Evolutionary conservation across 495 filamentous ascomycete species (phyloP).

Genomic region (Rusavskia elegans): DNA sequence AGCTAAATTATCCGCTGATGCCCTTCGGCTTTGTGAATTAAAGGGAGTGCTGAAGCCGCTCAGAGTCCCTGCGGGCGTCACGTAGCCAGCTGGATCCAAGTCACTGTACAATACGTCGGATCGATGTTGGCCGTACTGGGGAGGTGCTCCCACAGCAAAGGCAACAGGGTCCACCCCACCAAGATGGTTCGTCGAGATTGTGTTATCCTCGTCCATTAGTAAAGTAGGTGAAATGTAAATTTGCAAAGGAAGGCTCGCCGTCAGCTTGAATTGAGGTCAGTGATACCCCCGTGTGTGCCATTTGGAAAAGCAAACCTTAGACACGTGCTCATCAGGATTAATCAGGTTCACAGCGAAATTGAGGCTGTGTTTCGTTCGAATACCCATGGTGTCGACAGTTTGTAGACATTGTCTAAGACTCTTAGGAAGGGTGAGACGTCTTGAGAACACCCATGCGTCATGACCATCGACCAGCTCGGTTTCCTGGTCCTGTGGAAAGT

Average conservation of each 20-base stretch:
- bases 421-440: constrained; percentile 56
- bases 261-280: constrained; percentile 36
- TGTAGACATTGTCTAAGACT: constrained; percentile 67
- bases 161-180: constrained; percentile 21
- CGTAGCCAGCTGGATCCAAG: constrained; percentile 56
- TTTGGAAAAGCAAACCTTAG: constrained; percentile 38
- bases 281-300: no score
- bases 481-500: constrained; percentile 38
- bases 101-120: constrained; percentile 83
- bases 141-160: constrained; percentile 48
- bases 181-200: constrained; percentile 40
- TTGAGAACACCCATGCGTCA: constrained; percentile 60
- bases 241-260: constrained; percentile 69
- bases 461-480: constrained; percentile 57
- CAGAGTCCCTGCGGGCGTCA: constrained; percentile 49
- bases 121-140: constrained; percentile 71
- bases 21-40: constrained; percentile 53
- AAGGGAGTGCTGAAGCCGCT: constrained; percentile 67
- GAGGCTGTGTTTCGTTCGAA: constrained; percentile 78
- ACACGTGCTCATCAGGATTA: constrained; percentile 87
- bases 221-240: constrained; percentile 91
- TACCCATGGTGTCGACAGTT: constrained; percentile 64
- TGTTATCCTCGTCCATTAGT: constrained; percentile 65
- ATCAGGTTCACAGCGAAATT: constrained; percentile 73
- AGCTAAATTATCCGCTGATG: constrained; percentile 64